Evolutionary conservation across 2,329 filamentous ascomycete species (phyloP).

Genomic region (Tolypocladium album): DNA sequence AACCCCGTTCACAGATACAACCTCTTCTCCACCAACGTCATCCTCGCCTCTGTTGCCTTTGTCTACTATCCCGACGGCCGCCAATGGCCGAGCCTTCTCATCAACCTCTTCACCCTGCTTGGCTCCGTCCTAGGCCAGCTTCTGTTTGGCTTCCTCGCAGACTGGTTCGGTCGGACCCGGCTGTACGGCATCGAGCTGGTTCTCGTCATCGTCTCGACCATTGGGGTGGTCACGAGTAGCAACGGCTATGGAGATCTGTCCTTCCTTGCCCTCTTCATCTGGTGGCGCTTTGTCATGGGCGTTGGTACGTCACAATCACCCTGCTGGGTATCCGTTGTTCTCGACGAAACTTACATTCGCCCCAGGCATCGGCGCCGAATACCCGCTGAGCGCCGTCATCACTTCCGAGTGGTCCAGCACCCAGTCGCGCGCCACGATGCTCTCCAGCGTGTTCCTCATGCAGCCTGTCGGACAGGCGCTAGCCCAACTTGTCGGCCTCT

Average conservation of each 20-base stretch:
- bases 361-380: conserved; percentile 54
- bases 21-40: conserved; percentile 43
- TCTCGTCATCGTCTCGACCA: conserved; percentile 45
- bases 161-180: conserved; percentile 42
- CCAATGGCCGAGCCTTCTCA: conserved; percentile 33
- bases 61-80: conserved; percentile 39
- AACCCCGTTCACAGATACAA: conserved; percentile 30
- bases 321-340: background rate
- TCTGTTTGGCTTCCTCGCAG: conserved; percentile 41
- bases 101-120: conserved; percentile 41
- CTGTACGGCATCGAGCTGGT: conserved; percentile 46
- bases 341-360: background rate
- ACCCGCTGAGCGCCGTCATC: conserved; percentile 56
- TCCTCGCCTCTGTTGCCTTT: conserved; percentile 39
- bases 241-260: conserved; percentile 37
- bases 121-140: conserved; percentile 42
- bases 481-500: conserved; percentile 50
- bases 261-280: conserved; percentile 38
- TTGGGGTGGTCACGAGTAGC: conserved; percentile 42
- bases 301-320: conserved; percentile 24
- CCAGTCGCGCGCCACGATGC: conserved; percentile 54
- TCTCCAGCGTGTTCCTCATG: conserved; percentile 59
- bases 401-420: conserved; percentile 56
- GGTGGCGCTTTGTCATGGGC: conserved; percentile 46
- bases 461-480: conserved; percentile 57